Conservation (phyloP, 495 filamentous ascomycete species). For the Durotheca rogersii region DNA sequence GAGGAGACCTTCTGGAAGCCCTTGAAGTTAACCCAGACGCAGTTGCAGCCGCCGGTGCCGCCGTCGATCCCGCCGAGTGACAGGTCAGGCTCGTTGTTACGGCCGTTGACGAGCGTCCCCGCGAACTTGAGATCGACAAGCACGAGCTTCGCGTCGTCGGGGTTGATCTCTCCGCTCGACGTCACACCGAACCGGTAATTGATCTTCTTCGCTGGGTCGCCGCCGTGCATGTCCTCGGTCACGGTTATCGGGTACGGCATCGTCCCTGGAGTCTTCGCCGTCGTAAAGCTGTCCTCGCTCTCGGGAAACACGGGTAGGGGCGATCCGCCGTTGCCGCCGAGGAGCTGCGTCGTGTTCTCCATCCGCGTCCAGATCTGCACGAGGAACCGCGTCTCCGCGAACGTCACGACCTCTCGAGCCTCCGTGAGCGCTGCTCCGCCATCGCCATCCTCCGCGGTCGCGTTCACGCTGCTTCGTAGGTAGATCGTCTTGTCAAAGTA, state of each 20-base stretch:
- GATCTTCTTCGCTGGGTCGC: constrained; percentile 60
- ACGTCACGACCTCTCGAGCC: constrained; percentile 73
- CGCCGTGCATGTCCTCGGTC: constrained; percentile 78
- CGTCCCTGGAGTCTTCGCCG: constrained; percentile 68
- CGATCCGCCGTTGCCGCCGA: too few relatives aligned
- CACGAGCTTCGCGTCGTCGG: constrained; percentile 54
- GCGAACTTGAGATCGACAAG: constrained; percentile 60
- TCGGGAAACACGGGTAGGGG: too few relatives aligned
- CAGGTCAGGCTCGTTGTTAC: constrained; percentile 47
- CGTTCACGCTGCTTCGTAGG: constrained; percentile 47
- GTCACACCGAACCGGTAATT: constrained; percentile 70
- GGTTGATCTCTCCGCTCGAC: constrained; percentile 51
- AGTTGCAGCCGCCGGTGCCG: constrained; percentile 71
- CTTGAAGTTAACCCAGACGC: constrained; percentile 71
- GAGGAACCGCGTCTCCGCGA: constrained; percentile 78
- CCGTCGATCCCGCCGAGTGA: constrained; percentile 64
- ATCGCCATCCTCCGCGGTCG: constrained; percentile 56
- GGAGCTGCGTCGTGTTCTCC: constrained; percentile 48
- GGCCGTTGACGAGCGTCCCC: constrained; percentile 53
- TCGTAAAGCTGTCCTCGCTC: too few relatives aligned
- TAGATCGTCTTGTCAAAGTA: constrained; percentile 91
- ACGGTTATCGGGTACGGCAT: constrained; percentile 88
- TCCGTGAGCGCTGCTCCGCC: constrained; percentile 63
- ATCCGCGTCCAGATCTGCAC: constrained; percentile 86
- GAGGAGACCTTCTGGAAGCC: constrained; percentile 1